Evolutionary conservation across 306 rosid species (phyloP), one percentile per base, ranked within the genome.

Genomic region (Vigna mungo): DNA sequence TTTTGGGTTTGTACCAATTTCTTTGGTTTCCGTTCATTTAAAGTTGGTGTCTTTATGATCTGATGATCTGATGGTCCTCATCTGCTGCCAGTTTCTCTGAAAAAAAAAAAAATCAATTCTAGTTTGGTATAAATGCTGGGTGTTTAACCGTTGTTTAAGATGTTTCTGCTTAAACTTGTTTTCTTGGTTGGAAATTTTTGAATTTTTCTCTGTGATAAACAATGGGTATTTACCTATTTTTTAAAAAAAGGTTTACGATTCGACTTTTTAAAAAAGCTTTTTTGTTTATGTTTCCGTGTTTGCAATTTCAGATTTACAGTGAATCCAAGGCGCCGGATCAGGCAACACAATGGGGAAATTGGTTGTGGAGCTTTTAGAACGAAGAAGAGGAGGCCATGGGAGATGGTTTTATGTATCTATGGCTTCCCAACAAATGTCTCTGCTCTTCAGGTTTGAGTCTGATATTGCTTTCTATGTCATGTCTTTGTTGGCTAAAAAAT

Each of bases 321-420:
- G 82, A 92, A 96, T 25, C 99, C 98, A 2, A 84, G 90, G 37
- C 94, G 98, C 20, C 84, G 98, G 36, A 96, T 96, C 68, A 76
- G 99, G 77, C 99, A 96, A 76, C 99, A 95, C 83, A 96, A 96
- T 78, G 99, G 99, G 4, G 97, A 92, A 61, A 96, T 96, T 68
- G 89, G 85, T 21, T 60, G 92, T 66, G 98, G 99, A n/a, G 99
- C 99, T 41, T 89, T 79, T 82, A 86, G 96, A 39, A 92, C 98
- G 8, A 96, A 91, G 88, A 86, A 77, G 85, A 88, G 63, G 73
- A 74, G 99, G 20, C 98, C 99, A 17, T 96, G 99, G 98, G 99
- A 96, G 78, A 96, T 96, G 99, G 96, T 90, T 68, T 76, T 92
- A 67, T 96, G 99, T 83, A 85, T 96, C 76, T 87, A 92, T 78